These are phyloP conservation scores for Chaetomium olivaceum DNA, from an alignment of 2,329 filamentous ascomycete genomes.

Conservation along the genomic window DNA sequence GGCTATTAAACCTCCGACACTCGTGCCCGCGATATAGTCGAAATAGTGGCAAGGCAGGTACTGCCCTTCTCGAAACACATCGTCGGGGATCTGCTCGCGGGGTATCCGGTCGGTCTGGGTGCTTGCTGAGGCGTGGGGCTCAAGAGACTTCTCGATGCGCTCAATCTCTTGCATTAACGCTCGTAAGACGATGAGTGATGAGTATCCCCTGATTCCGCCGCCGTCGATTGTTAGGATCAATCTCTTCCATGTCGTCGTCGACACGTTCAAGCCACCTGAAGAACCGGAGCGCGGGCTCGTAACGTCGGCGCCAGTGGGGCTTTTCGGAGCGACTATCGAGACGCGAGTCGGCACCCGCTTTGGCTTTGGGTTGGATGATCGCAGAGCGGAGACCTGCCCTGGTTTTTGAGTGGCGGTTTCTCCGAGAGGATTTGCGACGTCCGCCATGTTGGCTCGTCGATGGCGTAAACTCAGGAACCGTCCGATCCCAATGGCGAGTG, in stretches of 20 bases:
- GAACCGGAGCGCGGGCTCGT: constrained; percentile 19
- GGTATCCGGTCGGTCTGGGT: constrained; percentile 30
- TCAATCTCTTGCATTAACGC: constrained; percentile 32
- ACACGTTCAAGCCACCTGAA: constrained; percentile 25
- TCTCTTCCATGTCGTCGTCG: constrained; percentile 31
- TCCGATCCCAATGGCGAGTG: constrained; percentile 7
- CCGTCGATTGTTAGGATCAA: constrained; percentile 34
- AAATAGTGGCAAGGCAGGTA: constrained; percentile 35
- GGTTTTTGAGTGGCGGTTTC: constrained; percentile 16
- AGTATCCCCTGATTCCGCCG: constrained; percentile 33
- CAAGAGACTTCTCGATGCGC: constrained; percentile 25
- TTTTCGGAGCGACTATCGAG: constrained; percentile 28
- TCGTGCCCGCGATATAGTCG: constrained; percentile 34
- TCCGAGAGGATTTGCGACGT: constrained; percentile 23
- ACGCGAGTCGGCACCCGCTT: constrained; percentile 30
- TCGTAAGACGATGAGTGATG: constrained; percentile 32
- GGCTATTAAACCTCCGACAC: constrained; percentile 32
- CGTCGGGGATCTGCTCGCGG: constrained; percentile 26
- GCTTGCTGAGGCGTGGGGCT: constrained; percentile 27
- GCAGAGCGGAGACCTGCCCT: constrained; percentile 25
- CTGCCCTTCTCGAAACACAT: constrained; percentile 26
- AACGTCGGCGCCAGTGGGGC: constrained; percentile 16
- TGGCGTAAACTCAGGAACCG: constrained; percentile 7
- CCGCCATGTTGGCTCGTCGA: constrained; percentile 26
- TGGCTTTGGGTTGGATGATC: constrained; percentile 19